Base-by-base conservation (phyloP, 352 stramenopile genomes). In the Phytophthora podocarpi region DNA sequence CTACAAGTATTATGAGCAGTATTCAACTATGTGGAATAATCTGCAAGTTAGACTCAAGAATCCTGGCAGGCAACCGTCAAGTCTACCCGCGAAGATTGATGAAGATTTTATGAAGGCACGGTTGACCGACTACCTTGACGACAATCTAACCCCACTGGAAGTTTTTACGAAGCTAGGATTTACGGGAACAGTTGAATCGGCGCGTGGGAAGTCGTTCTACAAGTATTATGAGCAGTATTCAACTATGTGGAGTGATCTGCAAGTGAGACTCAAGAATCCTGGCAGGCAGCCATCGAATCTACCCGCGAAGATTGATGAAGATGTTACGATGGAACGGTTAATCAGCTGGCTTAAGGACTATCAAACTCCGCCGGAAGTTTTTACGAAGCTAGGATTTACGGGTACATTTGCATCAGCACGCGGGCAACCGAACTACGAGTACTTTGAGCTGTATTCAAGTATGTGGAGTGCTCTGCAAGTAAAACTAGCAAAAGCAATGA, bases 1-100 rank as follows among this genome's bases (percentile, higher is more conserved):
- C 15, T 68, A 50, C 43, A 21, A 58, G 28, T 68, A 63, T 16
- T 68, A 54, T 28, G 20, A 53, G 7, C 28, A 35, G 11, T 63
- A 68, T 40, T 12, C 2, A 1, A 39, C 20, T 26, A 63, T 68
- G 51, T 68, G 37, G 43, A 27, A n/a, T 11, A 16, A 31, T 2
- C 10, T 50, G 32, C 58, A 67, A 50, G 40, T 32, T 31, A 48
- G 34, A 49, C n/a, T 49, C 40, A 70, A 41, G 46, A 54, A 64
- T 47, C 45, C 54, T 1, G 12, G 1, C 18, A 58, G 7, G 30
- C 27, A 42, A 32, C 60, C 60, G 4, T 41, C 35, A 6, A 52
- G 48, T 26, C 12, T 57, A n/a, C 21, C 45, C 3, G 13, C 27
- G n/a, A 52, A 48, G 28, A 39, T 40, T 35, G 35, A 26, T 20